Evolutionary conservation across 192 early-diverging fungal species (phyloP).

Genomic region (Backusella sp.): DNA sequence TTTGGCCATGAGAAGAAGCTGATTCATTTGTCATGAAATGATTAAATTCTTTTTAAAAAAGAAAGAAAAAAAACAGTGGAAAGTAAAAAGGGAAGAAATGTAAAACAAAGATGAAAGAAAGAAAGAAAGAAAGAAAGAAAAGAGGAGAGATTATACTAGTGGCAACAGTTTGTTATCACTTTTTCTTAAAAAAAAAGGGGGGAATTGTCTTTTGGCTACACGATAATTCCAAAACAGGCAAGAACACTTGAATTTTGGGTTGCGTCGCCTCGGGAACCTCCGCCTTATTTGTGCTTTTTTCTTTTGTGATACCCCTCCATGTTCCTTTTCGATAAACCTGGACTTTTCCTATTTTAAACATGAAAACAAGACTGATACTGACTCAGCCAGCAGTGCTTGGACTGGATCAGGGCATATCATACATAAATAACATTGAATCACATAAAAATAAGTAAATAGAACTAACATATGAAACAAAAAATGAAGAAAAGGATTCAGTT

Average conservation of each 20-base stretch:
- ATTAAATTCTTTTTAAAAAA: neutral
- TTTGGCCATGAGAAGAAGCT: neutral
- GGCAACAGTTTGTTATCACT: neutral
- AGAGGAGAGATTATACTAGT: neutral
- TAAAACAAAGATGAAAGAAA: neutral
- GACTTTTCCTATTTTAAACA: conserved; percentile 2
- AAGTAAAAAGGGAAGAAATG: neutral
- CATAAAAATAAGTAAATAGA: neutral
- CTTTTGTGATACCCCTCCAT: conserved; percentile 4
- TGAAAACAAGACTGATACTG: neutral
- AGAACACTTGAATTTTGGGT: conserved; percentile 5
- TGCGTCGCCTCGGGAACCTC: conserved; percentile 1
- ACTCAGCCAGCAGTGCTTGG: neutral
- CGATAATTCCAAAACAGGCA: neutral
- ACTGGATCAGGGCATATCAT: neutral
- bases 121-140: neutral
- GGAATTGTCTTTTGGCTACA: neutral
- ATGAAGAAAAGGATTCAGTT: neutral
- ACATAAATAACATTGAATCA: neutral
- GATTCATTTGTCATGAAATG: conserved; percentile 10
- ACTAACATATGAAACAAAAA: neutral
- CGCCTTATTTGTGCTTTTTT: conserved; percentile 7
- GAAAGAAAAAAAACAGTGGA: neutral
- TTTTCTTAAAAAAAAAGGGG: neutral
- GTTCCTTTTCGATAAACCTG: conserved; percentile 2